Base-by-base conservation (phyloP, 306 rosid species). In the Trifolium fragiferum region DNA sequence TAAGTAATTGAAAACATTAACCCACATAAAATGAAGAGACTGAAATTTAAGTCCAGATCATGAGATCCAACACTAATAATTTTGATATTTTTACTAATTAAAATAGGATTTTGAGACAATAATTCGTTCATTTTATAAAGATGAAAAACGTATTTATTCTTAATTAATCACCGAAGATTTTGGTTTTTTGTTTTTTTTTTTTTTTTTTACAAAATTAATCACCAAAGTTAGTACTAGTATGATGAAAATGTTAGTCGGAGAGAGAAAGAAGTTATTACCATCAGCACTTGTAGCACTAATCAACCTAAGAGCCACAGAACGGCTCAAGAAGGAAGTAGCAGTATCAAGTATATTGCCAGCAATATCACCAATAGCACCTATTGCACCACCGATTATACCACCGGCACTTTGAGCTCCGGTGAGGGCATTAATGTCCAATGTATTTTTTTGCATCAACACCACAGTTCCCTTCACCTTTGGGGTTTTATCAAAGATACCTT, bases 401-500 rank as follows among this genome's bases (percentile, higher is more conserved):
- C 8, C 4, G 3, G 46, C 13, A 0, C 38, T 54, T 16, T 66
- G 30, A 21, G 10, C 71, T 10, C 13, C 43, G 1, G 74, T 71
- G 61, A 77, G 46, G 3, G 18, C 73, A 5, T 64, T 78, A 23
- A 78, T 51, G 32, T 78, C 82, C 13, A 78, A 23, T 13, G 33
- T 43, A 61, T 79, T 65, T 54, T 72, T 72, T 25, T 19, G 65
- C 74, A 54, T 65, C 78, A 79, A 21, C 32, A 79, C 62, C 25
- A 55, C 62, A 1, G 78, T 79, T 3, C 82, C 82, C 30, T 66
- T 79, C 9, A 79, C 19, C 33, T 72, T 72, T 3, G 19, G 8
- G 1, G 69, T 63, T 21, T 19, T 66, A 8, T 44, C 30, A 12
- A 66, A 20, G 8, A 66, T 1, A 43, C 68, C 68, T 33, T 19